Conservation (phyloP, 2,329 filamentous ascomycete genomes). For the Ophiobolus disseminans region DNA sequence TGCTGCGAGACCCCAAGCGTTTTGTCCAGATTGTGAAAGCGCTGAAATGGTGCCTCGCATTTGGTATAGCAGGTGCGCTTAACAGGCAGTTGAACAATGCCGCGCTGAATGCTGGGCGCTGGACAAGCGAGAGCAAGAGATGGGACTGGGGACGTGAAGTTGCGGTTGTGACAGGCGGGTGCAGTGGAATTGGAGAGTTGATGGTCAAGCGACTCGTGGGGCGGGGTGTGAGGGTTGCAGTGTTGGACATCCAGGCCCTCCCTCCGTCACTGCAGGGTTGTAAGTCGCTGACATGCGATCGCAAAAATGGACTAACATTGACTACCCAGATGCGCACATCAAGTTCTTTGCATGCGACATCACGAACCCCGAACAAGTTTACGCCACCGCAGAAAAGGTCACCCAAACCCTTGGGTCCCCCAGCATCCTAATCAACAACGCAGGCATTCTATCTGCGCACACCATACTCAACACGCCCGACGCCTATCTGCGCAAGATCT, state of each 20-base stretch:
- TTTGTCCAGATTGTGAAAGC: slow-evolving; percentile 29
- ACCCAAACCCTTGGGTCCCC: slow-evolving; percentile 32
- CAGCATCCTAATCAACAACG: slow-evolving; percentile 48
- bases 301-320: slow-evolving; percentile 1
- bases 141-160: slow-evolving; percentile 46
- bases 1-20: slow-evolving; percentile 32
- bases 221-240: slow-evolving; percentile 39
- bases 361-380: slow-evolving; percentile 37
- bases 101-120: slow-evolving; percentile 50
- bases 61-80: slow-evolving; percentile 40
- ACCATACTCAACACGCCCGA: slow-evolving; percentile 43
- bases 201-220: slow-evolving; percentile 35
- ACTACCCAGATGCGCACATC: slow-evolving; percentile 33
- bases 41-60: slow-evolving; percentile 39
- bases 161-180: slow-evolving; percentile 48
- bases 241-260: slow-evolving; percentile 43
- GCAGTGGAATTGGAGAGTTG: slow-evolving; percentile 45
- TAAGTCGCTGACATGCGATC: slow-evolving; percentile 13
- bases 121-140: slow-evolving; percentile 42
- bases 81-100: slow-evolving; percentile 40
- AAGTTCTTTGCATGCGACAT: slow-evolving; percentile 46
- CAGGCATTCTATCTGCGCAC: slow-evolving; percentile 39
- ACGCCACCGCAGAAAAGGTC: slow-evolving; percentile 32
- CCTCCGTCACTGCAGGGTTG: slow-evolving; percentile 36
- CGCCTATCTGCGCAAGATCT: slow-evolving; percentile 41